Evolutionary conservation across 192 early-diverging fungal species (phyloP), one percentile per base, ranked within the genome.

Genomic region (Dimargaris xerosporica): DNA sequence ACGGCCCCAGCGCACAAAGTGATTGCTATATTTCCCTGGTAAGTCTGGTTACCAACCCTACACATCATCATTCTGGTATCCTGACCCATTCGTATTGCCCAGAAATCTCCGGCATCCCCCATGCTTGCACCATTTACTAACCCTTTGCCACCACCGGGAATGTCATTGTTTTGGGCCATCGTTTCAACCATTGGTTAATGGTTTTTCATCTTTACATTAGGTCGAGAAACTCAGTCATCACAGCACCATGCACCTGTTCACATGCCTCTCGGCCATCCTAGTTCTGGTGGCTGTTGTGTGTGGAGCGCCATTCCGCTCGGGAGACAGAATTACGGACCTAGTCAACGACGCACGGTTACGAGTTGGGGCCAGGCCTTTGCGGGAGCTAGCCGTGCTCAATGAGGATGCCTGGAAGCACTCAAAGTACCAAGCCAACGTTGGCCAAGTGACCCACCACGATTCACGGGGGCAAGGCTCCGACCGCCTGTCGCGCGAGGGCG

Each of bases 391-490:
- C 5, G 69, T 66, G 1, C 62, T 77, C 61, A 71, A 44, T 19
- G 50, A 63, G 9, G 67, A 69, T 12, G 75, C 75, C n/a, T 44
- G 62, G 39, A 63, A 73, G 62, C 75, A 77, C 69, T 77, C 75
- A 11, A 41, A 44, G 56, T 77, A 77, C 67, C 75, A 77, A 68
- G 66, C 75, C 23, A 52, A 64, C 17, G 44, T 66, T 2, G 30
- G 62, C 44, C 16, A 58, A 39, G 71, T 77, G 67, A 77, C 75
- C 7, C 75, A 77, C 62, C 63, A 48, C 28, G 67, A 77, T 39
- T 62, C 67, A 17, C 44, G 42, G 6, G 61, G 61, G 7, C 6
- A 34, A 23, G 47, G 44, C 6, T 43, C 19, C 42, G 44, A 62
- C 9, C 61, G 61, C 6, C 44, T 62, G 6, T 5, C 19, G 9